Base-by-base conservation (phyloP, 306 rosid genomes). In the Prunus padus region DNA sequence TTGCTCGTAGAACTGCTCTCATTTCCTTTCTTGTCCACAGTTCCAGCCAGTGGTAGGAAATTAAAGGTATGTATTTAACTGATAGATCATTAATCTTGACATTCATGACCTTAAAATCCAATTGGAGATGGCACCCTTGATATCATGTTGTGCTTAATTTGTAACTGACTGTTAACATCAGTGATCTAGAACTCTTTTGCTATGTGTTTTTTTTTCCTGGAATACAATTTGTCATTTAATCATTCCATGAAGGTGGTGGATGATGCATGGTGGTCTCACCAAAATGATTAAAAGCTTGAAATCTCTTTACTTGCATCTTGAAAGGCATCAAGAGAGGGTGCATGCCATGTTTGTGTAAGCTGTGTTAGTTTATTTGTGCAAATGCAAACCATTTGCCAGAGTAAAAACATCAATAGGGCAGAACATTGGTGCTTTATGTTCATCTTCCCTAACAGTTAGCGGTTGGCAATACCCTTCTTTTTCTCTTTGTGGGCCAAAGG, bases 401-500 rank as follows among this genome's bases (percentile, higher is more conserved):
- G n/a, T n/a, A n/a, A n/a, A n/a, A n/a, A 37, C 42, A 37, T 37
- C 9, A 37, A 37, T 7, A 37, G 42, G 9, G 42, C 42, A 37
- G 42, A 37, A 37, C 5, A 37, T 37, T 37, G 4, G 13, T 22
- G 60, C 9, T 9, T 12, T 55, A 18, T 51, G 2, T 51, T 51
- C 1, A 51, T 5, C 23, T 4, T 22, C 23, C 57, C 20, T 52
- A 16, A 52, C 16, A 18, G 10, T 15, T 52, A 44, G 30, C 54
- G 65, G 70, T 69, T 74, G 52, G 55, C 57, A 73, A 44, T 37
- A 46, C 5, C 31, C 12, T 12, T 60, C 18, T 49, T 69, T 2
- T 14, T 71, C 45, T 63, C 31, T 57, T 33, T 66, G 76, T 52
- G 76, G 82, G 74, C 60, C 68, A 61, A 76, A 62, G 37, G 37